Base-by-base conservation (phyloP, 2,329 filamentous ascomycete species). In the Ascochyta clinopodiicola region DNA sequence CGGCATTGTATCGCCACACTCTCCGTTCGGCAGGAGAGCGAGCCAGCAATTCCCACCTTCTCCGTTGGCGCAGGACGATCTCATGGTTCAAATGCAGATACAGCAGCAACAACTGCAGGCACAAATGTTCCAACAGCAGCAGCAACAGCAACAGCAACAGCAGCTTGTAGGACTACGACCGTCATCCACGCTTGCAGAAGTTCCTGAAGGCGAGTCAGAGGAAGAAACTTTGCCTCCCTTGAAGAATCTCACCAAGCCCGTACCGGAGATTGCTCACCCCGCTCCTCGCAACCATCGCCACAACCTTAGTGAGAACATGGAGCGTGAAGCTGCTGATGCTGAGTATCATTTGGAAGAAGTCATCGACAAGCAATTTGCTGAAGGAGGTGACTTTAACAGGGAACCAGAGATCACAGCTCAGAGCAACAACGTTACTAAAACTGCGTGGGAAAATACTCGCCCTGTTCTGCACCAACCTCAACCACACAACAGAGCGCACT, bases 261-360 rank as follows among this genome's bases (percentile, higher is more conserved):
- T 69, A 66, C 73, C 82, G 35, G 81, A 84, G 52, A 86, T 88
- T 63, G 82, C 81, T 24, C 81, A 86, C 42, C 86, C 86, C 9
- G 86, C 81, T 45, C 86, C 86, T 53, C 81, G 69, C 22, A 82
- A 82, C 34, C 84, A 87, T 73, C 82, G 82, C 51, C 89, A 93
- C 64, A 92, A 92, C 63, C 82, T 91, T 36, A 92, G 88, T 67
- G 84, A 88, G 60, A 91, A 86, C 40, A 82, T 96, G 22, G 92
- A 96, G 72, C 88, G 88, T 59, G 92, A 95, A 63, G 88, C 96
- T 51, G 89, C 95, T 44, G 90, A 93, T 68, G 88, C 90, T 4
- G 91, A 96, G 67, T 94, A 95, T 69, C 91, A 94, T 66, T 76
- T 95, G 58, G 90, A 93, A 70, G 87, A 92, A 70, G 87, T 91